Evolutionary conservation across 257 asterid genomes (phyloP).

Genomic region (Verbena officinalis): DNA sequence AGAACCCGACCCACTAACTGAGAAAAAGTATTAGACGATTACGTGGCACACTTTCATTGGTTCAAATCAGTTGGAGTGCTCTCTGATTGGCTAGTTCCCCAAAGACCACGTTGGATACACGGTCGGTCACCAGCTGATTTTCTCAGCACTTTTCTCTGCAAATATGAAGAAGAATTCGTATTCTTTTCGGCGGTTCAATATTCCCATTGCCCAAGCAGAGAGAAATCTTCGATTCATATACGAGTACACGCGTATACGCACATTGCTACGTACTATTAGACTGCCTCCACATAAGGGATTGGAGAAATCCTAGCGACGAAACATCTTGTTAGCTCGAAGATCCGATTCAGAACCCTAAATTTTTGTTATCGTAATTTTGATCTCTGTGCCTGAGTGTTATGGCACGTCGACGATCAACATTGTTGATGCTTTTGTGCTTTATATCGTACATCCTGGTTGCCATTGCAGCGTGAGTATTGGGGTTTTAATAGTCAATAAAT

Average conservation of each 20-base stretch:
- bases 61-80: conserved; percentile 18
- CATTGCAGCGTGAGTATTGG: conserved; percentile 78
- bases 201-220: conserved; percentile 14
- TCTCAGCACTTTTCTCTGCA: conserved; percentile 28
- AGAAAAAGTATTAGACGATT: not conserved
- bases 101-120: conserved; percentile 50
- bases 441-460: conserved; percentile 50
- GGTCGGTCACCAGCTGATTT: conserved; percentile 16
- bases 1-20: not conserved
- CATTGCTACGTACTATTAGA: not conserved
- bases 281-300: not conserved
- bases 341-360: conserved; percentile 43
- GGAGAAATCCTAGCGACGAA: not conserved
- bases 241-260: not conserved
- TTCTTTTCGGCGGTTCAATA: conserved; percentile 30
- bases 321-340: conserved; percentile 23
- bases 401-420: conserved; percentile 75
- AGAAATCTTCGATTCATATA: conserved; percentile 1
- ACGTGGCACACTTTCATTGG: conserved; percentile 54
- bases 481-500: not conserved
- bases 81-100: conserved; percentile 58
- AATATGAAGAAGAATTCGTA: conserved; percentile 29
- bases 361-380: conserved; percentile 34
- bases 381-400: conserved; percentile 52
- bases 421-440: conserved; percentile 51